A percentile compares a stretch with the other conserved stretches of the same genome.
Conservation (phyloP, 257 asterid genomes). For the Ballota nigra region DNA sequence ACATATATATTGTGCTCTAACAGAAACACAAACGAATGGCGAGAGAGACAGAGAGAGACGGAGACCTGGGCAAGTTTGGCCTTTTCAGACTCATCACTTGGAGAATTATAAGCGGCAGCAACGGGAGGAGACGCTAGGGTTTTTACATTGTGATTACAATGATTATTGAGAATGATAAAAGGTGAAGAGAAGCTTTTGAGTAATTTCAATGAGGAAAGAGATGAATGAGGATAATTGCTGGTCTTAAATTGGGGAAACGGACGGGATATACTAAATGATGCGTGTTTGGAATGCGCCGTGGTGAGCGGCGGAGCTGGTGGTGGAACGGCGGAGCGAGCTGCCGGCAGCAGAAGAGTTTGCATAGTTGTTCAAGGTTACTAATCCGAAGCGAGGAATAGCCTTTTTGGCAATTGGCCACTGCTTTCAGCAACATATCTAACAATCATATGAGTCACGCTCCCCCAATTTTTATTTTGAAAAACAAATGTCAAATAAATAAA, state of each 20-base stretch:
- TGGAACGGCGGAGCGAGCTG: conserved; percentile 60
- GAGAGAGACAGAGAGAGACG: conserved; percentile 13
- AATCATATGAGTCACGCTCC: background rate
- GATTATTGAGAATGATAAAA: conserved; percentile 26
- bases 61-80: conserved; percentile 89
- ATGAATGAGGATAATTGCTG: conserved; percentile 32
- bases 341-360: conserved; percentile 84
- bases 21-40: background rate
- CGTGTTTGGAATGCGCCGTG: conserved; percentile 24
- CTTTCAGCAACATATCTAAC: background rate
- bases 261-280: conserved; percentile 19
- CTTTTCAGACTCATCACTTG: conserved; percentile 66
- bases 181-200: conserved; percentile 37
- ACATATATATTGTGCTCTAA: background rate
- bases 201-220: conserved; percentile 38
- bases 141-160: conserved; percentile 26
- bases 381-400: conserved; percentile 13
- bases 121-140: conserved; percentile 46
- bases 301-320: conserved; percentile 36
- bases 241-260: conserved; percentile 20
- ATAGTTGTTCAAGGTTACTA: conserved; percentile 31
- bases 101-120: conserved; percentile 46
- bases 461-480: background rate
- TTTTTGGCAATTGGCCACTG: background rate
- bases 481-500: background rate